Evolutionary conservation across 495 filamentous ascomycete genomes (phyloP).

Genomic region (Aspergillus funiculosus): DNA sequence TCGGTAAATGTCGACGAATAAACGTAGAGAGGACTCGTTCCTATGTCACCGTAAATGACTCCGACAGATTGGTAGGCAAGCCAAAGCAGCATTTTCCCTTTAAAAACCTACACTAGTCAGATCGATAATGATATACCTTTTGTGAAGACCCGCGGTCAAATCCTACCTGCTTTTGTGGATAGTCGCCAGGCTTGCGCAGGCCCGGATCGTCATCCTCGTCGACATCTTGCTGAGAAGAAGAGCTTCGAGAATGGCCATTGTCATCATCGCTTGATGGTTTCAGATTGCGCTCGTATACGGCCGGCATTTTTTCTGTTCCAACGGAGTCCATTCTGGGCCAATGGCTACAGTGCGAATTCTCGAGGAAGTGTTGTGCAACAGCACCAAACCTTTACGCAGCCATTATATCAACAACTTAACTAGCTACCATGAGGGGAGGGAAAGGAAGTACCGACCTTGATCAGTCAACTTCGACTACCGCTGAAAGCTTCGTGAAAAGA

Average conservation of each 20-base stretch:
- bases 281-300: neutral
- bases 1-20: conserved; percentile 62
- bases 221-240: neutral
- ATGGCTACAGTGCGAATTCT: too few relatives aligned
- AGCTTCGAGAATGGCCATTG: conserved; percentile 4
- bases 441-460: too few relatives aligned
- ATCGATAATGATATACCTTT: neutral
- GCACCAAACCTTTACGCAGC: too few relatives aligned
- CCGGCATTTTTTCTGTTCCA: neutral
- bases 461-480: too few relatives aligned
- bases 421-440: too few relatives aligned
- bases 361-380: too few relatives aligned
- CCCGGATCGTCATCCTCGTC: conserved; percentile 19
- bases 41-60: conserved; percentile 74
- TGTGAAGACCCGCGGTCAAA: neutral
- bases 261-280: conserved; percentile 1
- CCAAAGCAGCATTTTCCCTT: conserved; percentile 25
- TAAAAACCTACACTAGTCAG: conserved; percentile 17
- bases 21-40: conserved; percentile 68
- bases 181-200: conserved; percentile 19
- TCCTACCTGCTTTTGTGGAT: conserved; percentile 19
- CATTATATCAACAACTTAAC: too few relatives aligned
- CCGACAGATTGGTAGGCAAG: conserved; percentile 66
- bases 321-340: too few relatives aligned
- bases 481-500: too few relatives aligned